A percentile compares a stretch with the other conserved stretches of the same genome.
These are phyloP conservation scores for Dissoconium aciculare DNA, from an alignment of 2,329 filamentous ascomycete species.

Conservation along the genomic window DNA sequence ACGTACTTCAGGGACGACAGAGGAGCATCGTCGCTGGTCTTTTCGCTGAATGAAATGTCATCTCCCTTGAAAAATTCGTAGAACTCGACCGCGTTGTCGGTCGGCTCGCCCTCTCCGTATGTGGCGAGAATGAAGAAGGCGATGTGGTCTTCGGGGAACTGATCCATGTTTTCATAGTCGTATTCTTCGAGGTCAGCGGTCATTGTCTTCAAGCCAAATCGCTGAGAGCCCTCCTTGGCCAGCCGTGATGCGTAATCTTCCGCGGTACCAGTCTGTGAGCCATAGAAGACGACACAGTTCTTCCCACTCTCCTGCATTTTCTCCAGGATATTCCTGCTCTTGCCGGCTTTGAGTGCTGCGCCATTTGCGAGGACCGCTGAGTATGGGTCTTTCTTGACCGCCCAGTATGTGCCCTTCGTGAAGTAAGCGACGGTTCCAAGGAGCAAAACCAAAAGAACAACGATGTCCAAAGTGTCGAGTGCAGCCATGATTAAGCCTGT, in stretches of 20 bases:
- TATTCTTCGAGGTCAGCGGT: slow-evolving; percentile 96
- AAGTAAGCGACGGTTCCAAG: slow-evolving; percentile 87
- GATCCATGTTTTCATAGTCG: slow-evolving; percentile 86
- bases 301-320: slow-evolving; percentile 92
- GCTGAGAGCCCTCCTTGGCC: slow-evolving; percentile 91
- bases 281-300: slow-evolving; percentile 97
- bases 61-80: slow-evolving; percentile 88
- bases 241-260: slow-evolving; percentile 95
- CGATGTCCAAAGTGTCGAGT: slow-evolving; percentile 85
- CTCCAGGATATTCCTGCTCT: slow-evolving; percentile 83
- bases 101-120: slow-evolving; percentile 95
- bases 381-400: slow-evolving; percentile 74
- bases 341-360: slow-evolving; percentile 55
- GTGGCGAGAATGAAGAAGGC: slow-evolving; percentile 93
- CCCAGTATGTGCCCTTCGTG: slow-evolving; percentile 94
- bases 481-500: slow-evolving; percentile 73
- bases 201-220: slow-evolving; percentile 95
- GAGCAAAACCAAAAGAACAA: slow-evolving; percentile 76
- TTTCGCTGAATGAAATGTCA: slow-evolving; percentile 64
- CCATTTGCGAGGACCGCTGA: slow-evolving; percentile 57
- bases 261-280: slow-evolving; percentile 93
- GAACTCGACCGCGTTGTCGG: slow-evolving; percentile 97
- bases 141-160: slow-evolving; percentile 76
- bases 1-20: slow-evolving; percentile 81
- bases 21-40: slow-evolving; percentile 49